phyloP scores from a whole-genome alignment of 2,329 filamentous ascomycete genomes.

The Waltergamsia citrina region DNA sequence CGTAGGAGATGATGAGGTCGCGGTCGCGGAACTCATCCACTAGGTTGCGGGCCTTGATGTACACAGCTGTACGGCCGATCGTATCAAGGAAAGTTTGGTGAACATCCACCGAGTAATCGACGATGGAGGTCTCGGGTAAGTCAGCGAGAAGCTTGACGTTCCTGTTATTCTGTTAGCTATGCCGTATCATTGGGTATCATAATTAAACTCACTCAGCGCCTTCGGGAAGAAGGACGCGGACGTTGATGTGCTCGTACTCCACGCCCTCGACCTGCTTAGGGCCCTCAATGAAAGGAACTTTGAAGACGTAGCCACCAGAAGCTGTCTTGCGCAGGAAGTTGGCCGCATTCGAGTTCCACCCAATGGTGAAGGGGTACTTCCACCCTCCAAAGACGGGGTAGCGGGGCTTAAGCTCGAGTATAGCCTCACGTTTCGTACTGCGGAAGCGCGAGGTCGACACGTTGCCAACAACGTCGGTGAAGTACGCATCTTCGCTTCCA shows the following conservation, averaged over 20 bases:
- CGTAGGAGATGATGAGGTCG: conserved; percentile 78
- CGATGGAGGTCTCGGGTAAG: conserved; percentile 55
- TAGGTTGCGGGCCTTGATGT: conserved; percentile 73
- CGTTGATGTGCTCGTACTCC: conserved; percentile 70
- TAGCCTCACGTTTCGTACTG: conserved; percentile 64
- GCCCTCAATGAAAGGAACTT: conserved; percentile 87
- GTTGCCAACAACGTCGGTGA: conserved; percentile 92
- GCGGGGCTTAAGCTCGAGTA: conserved; percentile 82
- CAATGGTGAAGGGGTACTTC: conserved; percentile 96
- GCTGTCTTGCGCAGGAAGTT: conserved; percentile 61
- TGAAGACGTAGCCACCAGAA: conserved; percentile 70
- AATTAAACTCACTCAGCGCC: conserved; percentile 62
- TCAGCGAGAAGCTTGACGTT: conserved; percentile 71
- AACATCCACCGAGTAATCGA: conserved; percentile 47
- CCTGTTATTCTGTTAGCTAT: conserved; percentile 41
- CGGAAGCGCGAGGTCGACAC: conserved; percentile 90
- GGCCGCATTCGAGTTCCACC: conserved; percentile 84
- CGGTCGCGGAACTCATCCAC: conserved; percentile 85
- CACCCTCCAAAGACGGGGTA: conserved; percentile 97
- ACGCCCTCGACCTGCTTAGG: conserved; percentile 79
- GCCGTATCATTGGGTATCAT: neutral
- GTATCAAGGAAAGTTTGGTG: conserved; percentile 93
- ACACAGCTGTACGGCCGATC: conserved; percentile 72
- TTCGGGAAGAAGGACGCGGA: conserved; percentile 83
- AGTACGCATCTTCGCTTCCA: conserved; percentile 83